Evolutionary conservation across 1,284 basidiomycete species (phyloP), one percentile per base, ranked within the genome.

Genomic region (Rhodotorula sp.): DNA sequence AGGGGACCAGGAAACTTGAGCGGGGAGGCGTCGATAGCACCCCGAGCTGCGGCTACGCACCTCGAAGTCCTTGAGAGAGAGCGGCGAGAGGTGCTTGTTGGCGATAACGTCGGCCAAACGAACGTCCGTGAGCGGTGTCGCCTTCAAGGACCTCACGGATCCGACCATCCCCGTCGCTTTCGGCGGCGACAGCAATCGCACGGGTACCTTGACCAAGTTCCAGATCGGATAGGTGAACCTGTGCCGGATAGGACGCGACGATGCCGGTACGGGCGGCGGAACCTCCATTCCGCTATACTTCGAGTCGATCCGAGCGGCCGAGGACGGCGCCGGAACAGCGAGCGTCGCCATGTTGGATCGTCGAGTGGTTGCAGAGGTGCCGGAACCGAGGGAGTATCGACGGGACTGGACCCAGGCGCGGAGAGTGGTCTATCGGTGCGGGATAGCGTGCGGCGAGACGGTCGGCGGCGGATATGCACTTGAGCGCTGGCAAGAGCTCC

Each of bases 31-130:
- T 15, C 26, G 29, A 29, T 4, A 16, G 7, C 18, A 43, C 39
- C 12, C 39, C 39, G 39, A 43, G 39, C 12, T 43, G 39, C 39
- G 39, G 26, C 6, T 4, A 48, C 63, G 43, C 54, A 64, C 63
- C 69, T 76, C 74, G 47, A 76, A 76, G 60, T 76, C 74, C 60
- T 74, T 76, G 59, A 76, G 64, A 58, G 72, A 71, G 3, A 76
- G 63, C 4, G 74, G 74, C 26, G 70, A 68, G n/a, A 76, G n/a
- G 61, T 76, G 74, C 64, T 74, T 73, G 68, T 72, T 76, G 16
- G 72, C 72, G 26, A 76, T 70, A 1, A 76, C 74, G 54, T 76
- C 74, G 31, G 52, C 67, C n/a, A 76, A 64, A n/a, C 66, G 65
- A 48, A 76, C 74, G 58, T 76, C 74, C 63, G 56, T 67, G 6